Conservation (phyloP, 139 green algal genomes). For the Micromonas pusilla region DNA sequence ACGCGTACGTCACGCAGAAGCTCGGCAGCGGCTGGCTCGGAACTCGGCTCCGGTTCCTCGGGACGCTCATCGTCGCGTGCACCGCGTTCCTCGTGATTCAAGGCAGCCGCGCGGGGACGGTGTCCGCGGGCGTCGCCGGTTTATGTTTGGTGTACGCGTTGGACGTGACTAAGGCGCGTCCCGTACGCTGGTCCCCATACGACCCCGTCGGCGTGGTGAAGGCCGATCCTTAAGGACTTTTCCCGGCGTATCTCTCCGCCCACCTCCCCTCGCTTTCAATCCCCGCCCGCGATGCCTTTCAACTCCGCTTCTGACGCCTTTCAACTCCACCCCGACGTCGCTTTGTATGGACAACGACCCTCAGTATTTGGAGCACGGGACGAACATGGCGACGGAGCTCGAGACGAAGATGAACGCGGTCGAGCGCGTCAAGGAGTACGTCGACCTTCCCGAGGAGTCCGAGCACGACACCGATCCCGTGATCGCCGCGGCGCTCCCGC, state of each 20-base stretch:
- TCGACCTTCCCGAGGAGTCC: slow-evolving; percentile 29
- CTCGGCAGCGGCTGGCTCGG: slow-evolving; percentile 74
- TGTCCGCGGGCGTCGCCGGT: slow-evolving; percentile 27
- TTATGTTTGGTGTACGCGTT: slow-evolving; percentile 33
- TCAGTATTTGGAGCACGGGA: slow-evolving; percentile 77
- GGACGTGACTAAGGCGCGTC: slow-evolving; percentile 72
- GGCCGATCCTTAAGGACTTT: too few relatives aligned
- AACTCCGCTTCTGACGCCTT: too few relatives aligned
- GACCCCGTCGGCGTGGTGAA: too few relatives aligned
- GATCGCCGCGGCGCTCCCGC: not conserved
- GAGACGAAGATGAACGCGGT: slow-evolving; percentile 88
- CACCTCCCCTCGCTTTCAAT: too few relatives aligned
- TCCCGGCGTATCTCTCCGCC: too few relatives aligned
- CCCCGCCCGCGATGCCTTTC: too few relatives aligned
- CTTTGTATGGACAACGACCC: too few relatives aligned
- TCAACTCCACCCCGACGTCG: too few relatives aligned
- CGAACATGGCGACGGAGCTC: slow-evolving; percentile 63
- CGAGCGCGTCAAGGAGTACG: slow-evolving; percentile 81
- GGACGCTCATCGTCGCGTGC: slow-evolving; percentile 27
- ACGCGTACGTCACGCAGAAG: slow-evolving; percentile 37
- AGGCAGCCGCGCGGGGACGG: not conserved
- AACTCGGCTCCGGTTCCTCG: slow-evolving; percentile 65
- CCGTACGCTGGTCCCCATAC: too few relatives aligned
- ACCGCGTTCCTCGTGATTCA: slow-evolving; percentile 36
- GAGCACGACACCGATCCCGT: not conserved